Conservation (phyloP, 2,329 filamentous ascomycete genomes). For the Talaromyces sp. region DNA sequence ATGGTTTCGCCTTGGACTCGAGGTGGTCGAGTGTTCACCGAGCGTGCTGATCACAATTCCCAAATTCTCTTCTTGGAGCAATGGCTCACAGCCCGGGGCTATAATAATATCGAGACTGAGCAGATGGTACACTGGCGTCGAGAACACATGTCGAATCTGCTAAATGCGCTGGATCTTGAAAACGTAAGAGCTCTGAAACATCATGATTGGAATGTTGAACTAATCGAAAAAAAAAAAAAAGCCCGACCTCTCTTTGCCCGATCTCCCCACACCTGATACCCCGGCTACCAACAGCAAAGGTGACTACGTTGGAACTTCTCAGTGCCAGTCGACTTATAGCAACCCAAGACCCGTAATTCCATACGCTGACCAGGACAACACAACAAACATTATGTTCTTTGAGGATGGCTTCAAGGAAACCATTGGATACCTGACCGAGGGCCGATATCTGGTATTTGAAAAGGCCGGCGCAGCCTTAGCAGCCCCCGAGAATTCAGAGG, state of each 20-base stretch:
- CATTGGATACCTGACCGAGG: constrained; percentile 57
- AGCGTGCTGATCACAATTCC: constrained; percentile 59
- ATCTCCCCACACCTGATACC: constrained; percentile 47
- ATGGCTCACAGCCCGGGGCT: constrained; percentile 49
- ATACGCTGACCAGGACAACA: constrained; percentile 48
- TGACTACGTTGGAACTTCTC: constrained; percentile 49
- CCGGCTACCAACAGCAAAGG: constrained; percentile 49
- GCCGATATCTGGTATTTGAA: constrained; percentile 58
- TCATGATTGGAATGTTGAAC: neutral
- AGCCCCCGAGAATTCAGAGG: neutral
- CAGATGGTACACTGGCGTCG: constrained; percentile 53
- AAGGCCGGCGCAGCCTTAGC: constrained; percentile 32
- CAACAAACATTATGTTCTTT: constrained; percentile 39
- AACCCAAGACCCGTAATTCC: constrained; percentile 50
- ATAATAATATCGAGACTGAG: constrained; percentile 42
- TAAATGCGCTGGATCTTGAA: constrained; percentile 52
- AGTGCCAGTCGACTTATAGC: constrained; percentile 47
- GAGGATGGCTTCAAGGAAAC: constrained; percentile 59
- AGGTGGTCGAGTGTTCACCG: constrained; percentile 57
- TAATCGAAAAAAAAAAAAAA: constrained; percentile 18
- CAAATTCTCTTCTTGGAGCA: constrained; percentile 59
- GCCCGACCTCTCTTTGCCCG: constrained; percentile 54
- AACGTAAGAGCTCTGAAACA: constrained; percentile 24
- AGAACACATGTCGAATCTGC: constrained; percentile 52
- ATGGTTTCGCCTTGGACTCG: constrained; percentile 61